These are phyloP conservation scores for Polyplosphaeria fusca DNA, from an alignment of 495 filamentous ascomycete genomes.

Conservation along the genomic window DNA sequence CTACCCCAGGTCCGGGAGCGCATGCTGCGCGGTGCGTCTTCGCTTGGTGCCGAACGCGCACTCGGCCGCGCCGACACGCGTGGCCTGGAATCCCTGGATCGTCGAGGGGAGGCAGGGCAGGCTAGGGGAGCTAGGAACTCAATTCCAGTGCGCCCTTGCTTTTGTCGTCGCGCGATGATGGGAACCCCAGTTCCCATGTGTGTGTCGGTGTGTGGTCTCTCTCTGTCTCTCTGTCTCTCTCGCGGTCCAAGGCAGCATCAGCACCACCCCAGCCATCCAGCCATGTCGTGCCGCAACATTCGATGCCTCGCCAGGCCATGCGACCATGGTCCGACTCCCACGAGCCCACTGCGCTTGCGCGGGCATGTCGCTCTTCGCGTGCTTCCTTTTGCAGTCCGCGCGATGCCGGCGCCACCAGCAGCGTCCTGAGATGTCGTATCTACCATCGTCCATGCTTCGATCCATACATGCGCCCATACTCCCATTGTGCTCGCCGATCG, in stretches of 20 bases:
- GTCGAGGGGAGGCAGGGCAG: not conserved
- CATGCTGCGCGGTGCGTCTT: slow-evolving; percentile 11
- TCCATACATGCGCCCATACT: too few relatives aligned
- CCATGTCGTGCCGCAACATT: too few relatives aligned
- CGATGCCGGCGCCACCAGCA: not conserved
- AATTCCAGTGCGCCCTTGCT: not conserved
- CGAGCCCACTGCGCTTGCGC: not conserved
- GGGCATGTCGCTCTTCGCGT: not conserved
- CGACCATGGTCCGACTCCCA: too few relatives aligned
- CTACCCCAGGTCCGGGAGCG: slow-evolving; percentile 28
- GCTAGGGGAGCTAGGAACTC: not conserved
- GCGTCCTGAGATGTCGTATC: too few relatives aligned
- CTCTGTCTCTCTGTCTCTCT: too few relatives aligned
- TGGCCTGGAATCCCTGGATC: slow-evolving; percentile 8
- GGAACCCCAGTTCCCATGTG: too few relatives aligned
- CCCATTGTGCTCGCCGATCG: slow-evolving; percentile 5
- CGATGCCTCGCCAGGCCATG: too few relatives aligned
- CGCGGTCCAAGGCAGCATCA: too few relatives aligned
- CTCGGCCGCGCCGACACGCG: not conserved
- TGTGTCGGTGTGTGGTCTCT: too few relatives aligned
- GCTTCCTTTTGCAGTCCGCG: not conserved
- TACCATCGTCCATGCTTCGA: too few relatives aligned
- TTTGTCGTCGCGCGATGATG: too few relatives aligned
- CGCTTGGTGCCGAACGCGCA: slow-evolving; percentile 22
- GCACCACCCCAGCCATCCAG: too few relatives aligned